Evolutionary conservation across 2,329 filamentous ascomycete species (phyloP).

Genomic region (Pseudocercospora eumusae): DNA sequence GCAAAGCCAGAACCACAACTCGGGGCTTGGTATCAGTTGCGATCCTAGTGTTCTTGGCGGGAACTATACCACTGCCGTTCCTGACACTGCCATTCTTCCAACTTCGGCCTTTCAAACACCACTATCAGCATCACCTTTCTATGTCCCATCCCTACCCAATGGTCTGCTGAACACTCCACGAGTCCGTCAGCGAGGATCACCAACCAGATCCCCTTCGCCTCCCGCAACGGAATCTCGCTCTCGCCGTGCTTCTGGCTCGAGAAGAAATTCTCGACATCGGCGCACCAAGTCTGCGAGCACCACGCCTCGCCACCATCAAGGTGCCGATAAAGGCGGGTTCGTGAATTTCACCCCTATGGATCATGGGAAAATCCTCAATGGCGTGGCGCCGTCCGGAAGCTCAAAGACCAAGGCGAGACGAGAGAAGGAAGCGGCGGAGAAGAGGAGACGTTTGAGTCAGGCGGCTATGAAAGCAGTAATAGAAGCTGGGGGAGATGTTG

Average conservation of each 20-base stretch:
- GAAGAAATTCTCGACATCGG: conserved; percentile 31
- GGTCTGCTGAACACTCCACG: conserved; percentile 28
- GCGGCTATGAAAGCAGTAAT: conserved; percentile 68
- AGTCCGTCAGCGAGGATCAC: conserved; percentile 14
- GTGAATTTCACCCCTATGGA: conserved; percentile 89
- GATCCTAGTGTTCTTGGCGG: conserved; percentile 35
- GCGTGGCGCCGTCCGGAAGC: conserved; percentile 87
- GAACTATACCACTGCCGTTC: conserved; percentile 21
- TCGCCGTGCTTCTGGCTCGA: conserved; percentile 27
- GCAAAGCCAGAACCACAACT: conserved; percentile 22
- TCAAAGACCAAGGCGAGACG: conserved; percentile 92
- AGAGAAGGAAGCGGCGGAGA: conserved; percentile 83
- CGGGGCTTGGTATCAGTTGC: conserved; percentile 40
- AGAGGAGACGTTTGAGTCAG: conserved; percentile 67
- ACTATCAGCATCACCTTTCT: conserved; percentile 24
- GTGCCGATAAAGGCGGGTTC: conserved; percentile 62
- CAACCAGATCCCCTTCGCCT: conserved; percentile 30
- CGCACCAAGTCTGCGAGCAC: conserved; percentile 35
- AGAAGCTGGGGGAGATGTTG: conserved; percentile 68
- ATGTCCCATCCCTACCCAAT: conserved; percentile 31
- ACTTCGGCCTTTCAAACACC: conserved; percentile 19
- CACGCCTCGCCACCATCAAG: conserved; percentile 35
- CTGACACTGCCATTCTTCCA: conserved; percentile 21
- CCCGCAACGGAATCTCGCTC: conserved; percentile 32
- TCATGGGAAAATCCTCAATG: conserved; percentile 74